Conservation (phyloP, 768 basidiomycete genomes). For the Kwoniella sp. region DNA sequence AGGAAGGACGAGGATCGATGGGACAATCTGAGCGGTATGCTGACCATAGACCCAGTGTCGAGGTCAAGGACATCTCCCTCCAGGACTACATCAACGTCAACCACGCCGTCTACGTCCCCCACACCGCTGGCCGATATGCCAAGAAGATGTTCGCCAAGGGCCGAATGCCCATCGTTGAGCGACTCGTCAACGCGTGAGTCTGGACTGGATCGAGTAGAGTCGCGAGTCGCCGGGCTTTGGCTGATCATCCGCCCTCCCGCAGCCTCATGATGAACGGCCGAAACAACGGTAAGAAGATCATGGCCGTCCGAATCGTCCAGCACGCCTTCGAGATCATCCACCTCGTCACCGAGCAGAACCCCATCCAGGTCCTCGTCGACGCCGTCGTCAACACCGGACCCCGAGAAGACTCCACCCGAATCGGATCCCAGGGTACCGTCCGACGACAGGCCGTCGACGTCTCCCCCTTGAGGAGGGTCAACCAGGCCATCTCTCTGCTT, state of each 20-base stretch:
- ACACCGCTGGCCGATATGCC: constrained; percentile 98
- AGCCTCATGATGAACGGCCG: constrained; percentile 99
- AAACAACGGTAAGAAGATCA: constrained; percentile 99
- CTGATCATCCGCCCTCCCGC: neutral
- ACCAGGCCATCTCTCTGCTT: constrained; percentile 91
- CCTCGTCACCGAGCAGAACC: constrained; percentile 99
- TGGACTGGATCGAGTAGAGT: neutral
- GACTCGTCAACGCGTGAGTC: constrained; percentile 88
- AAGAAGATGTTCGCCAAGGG: constrained; percentile 99
- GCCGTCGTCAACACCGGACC: constrained; percentile 99
- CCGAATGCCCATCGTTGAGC: constrained; percentile 99
- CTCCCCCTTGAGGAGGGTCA: constrained; percentile 93
- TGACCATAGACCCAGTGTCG: constrained; percentile 61
- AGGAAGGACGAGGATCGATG: too few relatives aligned
- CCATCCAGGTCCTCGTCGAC: constrained; percentile 93
- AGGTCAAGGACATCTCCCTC: constrained; percentile 98
- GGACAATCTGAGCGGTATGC: too few relatives aligned
- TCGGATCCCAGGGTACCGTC: constrained; percentile 99
- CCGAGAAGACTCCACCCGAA: constrained; percentile 98
- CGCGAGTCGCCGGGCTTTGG: neutral
- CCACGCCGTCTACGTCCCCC: constrained; percentile 93
- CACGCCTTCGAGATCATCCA: constrained; percentile 99
- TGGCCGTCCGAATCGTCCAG: constrained; percentile 97
- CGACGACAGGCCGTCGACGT: constrained; percentile 99
- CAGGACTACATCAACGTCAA: constrained; percentile 99